A percentile compares a stretch with the other conserved stretches of the same genome.
Evolutionary conservation across 306 rosid species (phyloP).

Genomic region (Macrotyloma uniflorum): DNA sequence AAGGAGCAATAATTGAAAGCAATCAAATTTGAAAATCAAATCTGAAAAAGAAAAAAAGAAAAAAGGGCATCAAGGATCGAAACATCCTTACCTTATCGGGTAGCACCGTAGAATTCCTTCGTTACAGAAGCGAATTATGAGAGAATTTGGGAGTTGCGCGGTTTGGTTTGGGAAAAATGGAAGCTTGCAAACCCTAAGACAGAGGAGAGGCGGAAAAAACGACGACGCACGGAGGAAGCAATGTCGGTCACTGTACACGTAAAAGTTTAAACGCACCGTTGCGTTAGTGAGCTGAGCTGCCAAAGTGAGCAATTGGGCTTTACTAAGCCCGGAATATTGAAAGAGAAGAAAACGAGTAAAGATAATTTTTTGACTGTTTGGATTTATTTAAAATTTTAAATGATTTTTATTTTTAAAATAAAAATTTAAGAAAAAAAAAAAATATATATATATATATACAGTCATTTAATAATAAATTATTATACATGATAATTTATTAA

Average conservation of each 20-base stretch:
- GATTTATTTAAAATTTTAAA: background rate
- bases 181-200: conserved; percentile 18
- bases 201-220: background rate
- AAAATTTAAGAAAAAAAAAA: background rate
- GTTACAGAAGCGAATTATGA: background rate
- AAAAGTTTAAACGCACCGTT: background rate
- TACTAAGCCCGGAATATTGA: background rate
- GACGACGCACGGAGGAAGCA: background rate
- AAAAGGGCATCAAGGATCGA: background rate
- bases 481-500: too few species aligned
- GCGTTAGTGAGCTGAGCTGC: background rate
- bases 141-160: background rate
- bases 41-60: background rate
- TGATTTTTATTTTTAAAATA: background rate
- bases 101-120: background rate
- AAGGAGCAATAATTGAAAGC: background rate
- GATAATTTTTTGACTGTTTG: background rate
- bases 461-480: too few species aligned
- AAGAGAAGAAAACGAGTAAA: background rate
- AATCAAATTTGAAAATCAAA: background rate
- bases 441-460: too few species aligned
- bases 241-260: background rate
- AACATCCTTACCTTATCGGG: background rate
- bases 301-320: background rate
- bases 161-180: background rate